Evolutionary conservation across 2,329 filamentous ascomycete species (phyloP), one percentile per base, ranked within the genome.

Genomic region (Ampelomyces quisqualis): DNA sequence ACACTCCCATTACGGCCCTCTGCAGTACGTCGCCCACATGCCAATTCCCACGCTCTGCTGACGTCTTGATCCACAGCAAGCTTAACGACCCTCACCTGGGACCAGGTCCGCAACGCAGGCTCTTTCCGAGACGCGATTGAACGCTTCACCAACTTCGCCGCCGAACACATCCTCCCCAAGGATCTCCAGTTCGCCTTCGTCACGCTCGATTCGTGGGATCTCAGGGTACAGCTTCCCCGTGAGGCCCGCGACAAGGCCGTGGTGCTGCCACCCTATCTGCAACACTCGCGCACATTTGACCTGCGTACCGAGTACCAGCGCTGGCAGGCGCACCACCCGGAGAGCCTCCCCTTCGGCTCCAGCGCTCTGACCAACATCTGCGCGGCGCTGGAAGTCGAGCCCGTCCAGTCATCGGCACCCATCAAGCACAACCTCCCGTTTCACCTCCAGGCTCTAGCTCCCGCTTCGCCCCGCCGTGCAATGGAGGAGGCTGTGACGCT

Each of bases 391-490:
- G 93, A 98, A 73, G 93, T 98, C 33, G 93, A 98, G 72, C 90
- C 94, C 40, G 90, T 98, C 24, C 90, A 97, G 73, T 91, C 90
- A 8, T 97, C 90, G 64, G 91, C 93, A 41, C 93, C 93, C 30
- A 97, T 98, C 74, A 98, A 97, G 73, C 93, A 97, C 70, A 97
- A 97, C 68, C 79, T 98, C 26, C 93, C 93, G 8, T 98, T 98
- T 75, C 93, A 98, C 68, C 78, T 98, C 48, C 93, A 98, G 75
- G 91, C 93, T 9, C 77, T 98, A 49, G 93, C 93, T 34, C 93
- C 93, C 29, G 91, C 93, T 18, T 97, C 91, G 34, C 93, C 93
- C 41, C 87, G 93, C 49, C 87, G 93, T 60, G 93, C 93, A 31
- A 95, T 98, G 85, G 93, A 98, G 70, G 93, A 98, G 73, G 89